A percentile compares a stretch with the other conserved stretches of the same genome.
These are phyloP conservation scores for Dipteronia dyeriana DNA, from an alignment of 345 rosid species.

Conservation along the genomic window DNA sequence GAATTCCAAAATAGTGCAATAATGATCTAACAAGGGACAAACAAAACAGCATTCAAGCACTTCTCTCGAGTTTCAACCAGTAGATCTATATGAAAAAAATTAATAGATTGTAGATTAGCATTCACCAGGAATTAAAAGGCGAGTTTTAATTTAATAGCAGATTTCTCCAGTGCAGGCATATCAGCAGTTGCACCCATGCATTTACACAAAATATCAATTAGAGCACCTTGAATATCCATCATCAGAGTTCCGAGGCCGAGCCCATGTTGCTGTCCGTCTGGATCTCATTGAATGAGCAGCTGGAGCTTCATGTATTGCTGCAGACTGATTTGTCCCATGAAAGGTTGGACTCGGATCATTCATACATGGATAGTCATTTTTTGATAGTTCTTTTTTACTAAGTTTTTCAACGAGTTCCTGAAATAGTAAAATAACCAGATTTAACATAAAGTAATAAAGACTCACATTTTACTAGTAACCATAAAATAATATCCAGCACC, in stretches of 20 bases:
- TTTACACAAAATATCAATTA: background rate
- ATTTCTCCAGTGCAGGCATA: background rate
- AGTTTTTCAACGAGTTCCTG: conserved; percentile 93
- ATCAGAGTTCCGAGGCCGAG: conserved; percentile 62
- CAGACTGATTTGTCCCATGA: conserved; percentile 59
- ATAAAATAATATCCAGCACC: background rate
- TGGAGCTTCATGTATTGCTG: conserved; percentile 46
- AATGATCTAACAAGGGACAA: background rate
- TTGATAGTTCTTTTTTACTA: conserved; percentile 76
- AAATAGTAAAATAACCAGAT: conserved; percentile 7
- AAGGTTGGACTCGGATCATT: conserved; percentile 84
- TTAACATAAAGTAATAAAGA: background rate
- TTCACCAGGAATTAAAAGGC: background rate
- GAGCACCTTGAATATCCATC: conserved; percentile 93
- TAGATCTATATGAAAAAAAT: background rate
- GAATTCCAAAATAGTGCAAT: background rate
- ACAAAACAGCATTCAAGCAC: background rate
- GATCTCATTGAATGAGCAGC: conserved; percentile 95
- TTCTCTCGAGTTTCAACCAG: background rate
- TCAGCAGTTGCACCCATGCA: background rate
- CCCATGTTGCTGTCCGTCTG: conserved; percentile 83
- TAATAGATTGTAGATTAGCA: background rate
- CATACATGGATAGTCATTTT: conserved; percentile 90
- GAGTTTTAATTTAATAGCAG: background rate
- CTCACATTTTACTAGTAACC: background rate